These are phyloP conservation scores for Pisolithus microcarpus DNA, from an alignment of 768 basidiomycete species.

Conservation along the genomic window DNA sequence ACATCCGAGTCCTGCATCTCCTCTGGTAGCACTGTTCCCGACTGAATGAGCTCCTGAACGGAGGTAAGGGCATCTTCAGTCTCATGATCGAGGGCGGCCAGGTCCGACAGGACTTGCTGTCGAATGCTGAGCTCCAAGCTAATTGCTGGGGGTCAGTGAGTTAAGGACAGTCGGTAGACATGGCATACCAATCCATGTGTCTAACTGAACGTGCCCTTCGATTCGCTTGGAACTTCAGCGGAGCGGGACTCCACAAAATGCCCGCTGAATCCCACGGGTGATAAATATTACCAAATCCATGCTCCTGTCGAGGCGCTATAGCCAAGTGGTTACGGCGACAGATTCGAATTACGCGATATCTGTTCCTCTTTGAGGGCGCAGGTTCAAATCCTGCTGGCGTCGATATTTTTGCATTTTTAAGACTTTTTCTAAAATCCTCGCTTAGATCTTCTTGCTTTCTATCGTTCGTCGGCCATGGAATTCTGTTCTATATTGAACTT, in stretches of 20 bases:
- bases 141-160: not conserved
- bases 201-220: too few relatives aligned
- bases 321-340: slow-evolving; percentile 76
- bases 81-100: slow-evolving; percentile 52
- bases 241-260: too few relatives aligned
- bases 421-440: not conserved
- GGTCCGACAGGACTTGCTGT: slow-evolving; percentile 67
- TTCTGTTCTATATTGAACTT: too few relatives aligned
- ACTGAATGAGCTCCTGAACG: slow-evolving; percentile 52
- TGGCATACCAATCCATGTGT: slow-evolving; percentile 42
- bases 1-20: slow-evolving; percentile 8
- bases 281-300: too few relatives aligned
- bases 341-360: slow-evolving; percentile 45
- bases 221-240: too few relatives aligned
- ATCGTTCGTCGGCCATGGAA: not conserved
- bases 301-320: slow-evolving; percentile 38
- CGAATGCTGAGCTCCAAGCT: slow-evolving; percentile 77
- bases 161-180: not conserved
- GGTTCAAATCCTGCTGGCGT: slow-evolving; percentile 38
- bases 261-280: too few relatives aligned
- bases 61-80: slow-evolving; percentile 39
- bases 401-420: slow-evolving; percentile 12
- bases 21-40: slow-evolving; percentile 47
- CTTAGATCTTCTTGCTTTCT: too few relatives aligned
- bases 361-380: slow-evolving; percentile 36